Conservation (phyloP, 306 rosid genomes). For the Casuarina equisetifolia region DNA sequence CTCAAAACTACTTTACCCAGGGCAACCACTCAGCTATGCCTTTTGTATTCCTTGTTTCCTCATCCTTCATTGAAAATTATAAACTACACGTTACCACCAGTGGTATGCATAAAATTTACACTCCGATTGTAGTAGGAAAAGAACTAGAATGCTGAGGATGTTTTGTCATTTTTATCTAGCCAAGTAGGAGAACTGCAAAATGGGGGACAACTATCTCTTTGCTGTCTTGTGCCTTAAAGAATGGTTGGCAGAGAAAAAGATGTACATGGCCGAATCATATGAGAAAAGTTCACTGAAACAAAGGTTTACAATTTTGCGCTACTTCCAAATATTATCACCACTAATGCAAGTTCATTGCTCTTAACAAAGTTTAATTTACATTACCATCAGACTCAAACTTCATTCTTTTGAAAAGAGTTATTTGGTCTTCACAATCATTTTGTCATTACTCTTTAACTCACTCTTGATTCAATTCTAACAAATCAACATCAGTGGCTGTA, state of each 20-base stretch:
- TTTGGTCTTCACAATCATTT: background rate
- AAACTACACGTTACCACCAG: background rate
- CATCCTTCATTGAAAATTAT: background rate
- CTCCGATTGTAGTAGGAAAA: background rate
- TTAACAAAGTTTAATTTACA: background rate
- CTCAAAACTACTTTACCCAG: background rate
- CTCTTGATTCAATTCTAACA: too few relatives aligned
- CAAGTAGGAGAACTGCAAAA: background rate
- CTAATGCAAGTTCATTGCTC: background rate
- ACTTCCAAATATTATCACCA: background rate
- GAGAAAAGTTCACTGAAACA: background rate
- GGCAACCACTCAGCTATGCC: background rate
- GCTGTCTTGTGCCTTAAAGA: background rate
- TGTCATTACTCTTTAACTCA: too few relatives aligned
- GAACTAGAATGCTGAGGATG: background rate
- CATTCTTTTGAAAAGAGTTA: background rate
- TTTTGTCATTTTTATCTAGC: background rate
- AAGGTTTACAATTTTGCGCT: background rate
- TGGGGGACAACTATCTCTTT: background rate
- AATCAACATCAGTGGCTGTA: too few relatives aligned
- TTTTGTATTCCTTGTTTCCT: background rate
- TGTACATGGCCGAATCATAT: background rate
- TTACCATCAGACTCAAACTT: background rate
- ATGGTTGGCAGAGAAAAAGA: background rate
- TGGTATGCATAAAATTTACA: background rate